These are phyloP conservation scores for Leishmania martiniquensis DNA, from an alignment of 208 protist species.

Conservation along the genomic window DNA sequence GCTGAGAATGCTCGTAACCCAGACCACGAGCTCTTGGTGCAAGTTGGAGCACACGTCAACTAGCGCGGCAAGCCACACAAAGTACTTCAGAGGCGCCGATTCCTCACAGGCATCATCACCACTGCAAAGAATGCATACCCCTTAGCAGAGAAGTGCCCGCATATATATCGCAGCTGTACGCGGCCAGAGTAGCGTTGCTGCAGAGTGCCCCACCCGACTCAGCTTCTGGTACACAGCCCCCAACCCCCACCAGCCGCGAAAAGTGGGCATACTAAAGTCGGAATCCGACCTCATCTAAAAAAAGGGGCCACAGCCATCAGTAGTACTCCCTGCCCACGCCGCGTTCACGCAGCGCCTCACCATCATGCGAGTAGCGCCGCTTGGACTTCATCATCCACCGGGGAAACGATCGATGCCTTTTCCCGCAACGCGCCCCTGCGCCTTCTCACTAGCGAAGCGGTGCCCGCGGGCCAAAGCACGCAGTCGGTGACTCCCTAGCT, in stretches of 20 bases:
- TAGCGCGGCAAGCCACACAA: slow-evolving; percentile 3
- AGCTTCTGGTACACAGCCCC: slow-evolving; percentile 22
- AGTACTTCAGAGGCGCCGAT: slow-evolving; percentile 27
- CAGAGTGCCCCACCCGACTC: slow-evolving; percentile 29
- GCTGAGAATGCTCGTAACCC: not conserved
- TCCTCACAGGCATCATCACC: slow-evolving; percentile 21
- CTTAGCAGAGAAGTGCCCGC: slow-evolving; percentile 28
- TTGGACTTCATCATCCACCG: slow-evolving; percentile 19
- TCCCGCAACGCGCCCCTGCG: not conserved
- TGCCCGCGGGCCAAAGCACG: slow-evolving; percentile 3
- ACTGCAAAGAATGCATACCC: slow-evolving; percentile 29
- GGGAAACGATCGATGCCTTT: not conserved
- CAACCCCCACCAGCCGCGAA: slow-evolving; percentile 26
- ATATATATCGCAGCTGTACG: slow-evolving; percentile 35
- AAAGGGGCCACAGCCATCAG: slow-evolving; percentile 17
- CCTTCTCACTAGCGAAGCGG: not conserved
- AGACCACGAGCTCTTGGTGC: slow-evolving; percentile 5
- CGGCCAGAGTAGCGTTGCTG: slow-evolving; percentile 25
- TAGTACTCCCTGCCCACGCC: slow-evolving; percentile 29
- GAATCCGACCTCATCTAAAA: slow-evolving; percentile 27
- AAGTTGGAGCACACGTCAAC: slow-evolving; percentile 6
- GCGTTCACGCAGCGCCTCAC: slow-evolving; percentile 1
- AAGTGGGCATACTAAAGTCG: slow-evolving; percentile 34
- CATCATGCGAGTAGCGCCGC: slow-evolving; percentile 11
- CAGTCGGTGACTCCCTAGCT: slow-evolving; percentile 10